These are phyloP conservation scores for Tuber melanosporum DNA, from an alignment of 495 filamentous ascomycete species.

Conservation along the genomic window DNA sequence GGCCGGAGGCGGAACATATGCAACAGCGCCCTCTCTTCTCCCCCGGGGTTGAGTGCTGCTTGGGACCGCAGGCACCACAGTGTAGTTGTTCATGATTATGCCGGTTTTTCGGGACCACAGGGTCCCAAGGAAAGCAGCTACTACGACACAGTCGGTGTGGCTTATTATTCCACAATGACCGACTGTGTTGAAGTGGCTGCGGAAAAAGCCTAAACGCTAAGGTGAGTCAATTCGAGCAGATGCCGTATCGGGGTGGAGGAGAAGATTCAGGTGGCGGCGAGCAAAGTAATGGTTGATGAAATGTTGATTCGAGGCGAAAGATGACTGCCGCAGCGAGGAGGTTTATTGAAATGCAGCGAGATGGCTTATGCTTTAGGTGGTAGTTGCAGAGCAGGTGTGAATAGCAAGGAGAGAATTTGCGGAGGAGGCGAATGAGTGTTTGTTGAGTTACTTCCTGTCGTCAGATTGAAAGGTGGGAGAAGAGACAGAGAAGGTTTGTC, in stretches of 20 bases:
- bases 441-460: background rate
- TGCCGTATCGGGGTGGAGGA: conserved; percentile 6
- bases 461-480: background rate
- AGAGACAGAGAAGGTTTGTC: conserved; percentile 5
- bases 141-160: conserved; percentile 41
- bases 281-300: background rate
- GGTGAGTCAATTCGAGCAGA: conserved; percentile 15
- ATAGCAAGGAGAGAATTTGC: background rate
- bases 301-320: background rate
- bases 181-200: conserved; percentile 37
- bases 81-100: conserved; percentile 36
- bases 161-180: conserved; percentile 33
- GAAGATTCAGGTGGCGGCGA: background rate
- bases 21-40: conserved; percentile 22
- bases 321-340: background rate
- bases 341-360: background rate
- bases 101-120: conserved; percentile 14
- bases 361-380: background rate
- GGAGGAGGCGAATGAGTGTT: background rate
- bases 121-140: conserved; percentile 28
- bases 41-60: conserved; percentile 28
- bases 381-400: background rate
- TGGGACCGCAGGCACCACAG: conserved; percentile 38
- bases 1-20: conserved; percentile 20
- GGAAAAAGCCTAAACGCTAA: conserved; percentile 11